These are phyloP conservation scores for Verruconis gallopava DNA, from an alignment of 2,329 filamentous ascomycete genomes.

Conservation along the genomic window DNA sequence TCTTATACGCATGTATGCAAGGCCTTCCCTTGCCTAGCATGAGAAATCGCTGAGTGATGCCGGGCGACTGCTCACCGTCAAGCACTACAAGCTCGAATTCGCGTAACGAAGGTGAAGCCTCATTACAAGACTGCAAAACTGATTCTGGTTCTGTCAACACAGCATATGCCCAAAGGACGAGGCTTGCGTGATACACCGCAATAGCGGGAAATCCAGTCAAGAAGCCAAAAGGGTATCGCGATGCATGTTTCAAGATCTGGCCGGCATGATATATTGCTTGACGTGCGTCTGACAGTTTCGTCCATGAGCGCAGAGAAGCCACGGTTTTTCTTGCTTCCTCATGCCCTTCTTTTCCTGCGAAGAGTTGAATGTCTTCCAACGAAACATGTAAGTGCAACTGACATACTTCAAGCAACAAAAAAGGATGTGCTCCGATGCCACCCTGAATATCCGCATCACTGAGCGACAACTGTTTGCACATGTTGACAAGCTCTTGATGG, in stretches of 20 bases:
- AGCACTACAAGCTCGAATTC: neutral
- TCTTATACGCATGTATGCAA: slow-evolving; percentile 1
- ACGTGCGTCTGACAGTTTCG: slow-evolving; percentile 40
- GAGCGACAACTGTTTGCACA: neutral
- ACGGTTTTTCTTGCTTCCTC: slow-evolving; percentile 50
- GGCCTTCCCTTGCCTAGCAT: neutral
- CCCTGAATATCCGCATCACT: neutral
- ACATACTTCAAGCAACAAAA: slow-evolving; percentile 36
- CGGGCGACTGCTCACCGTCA: neutral
- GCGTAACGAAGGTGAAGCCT: neutral
- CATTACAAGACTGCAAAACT: neutral
- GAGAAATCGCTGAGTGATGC: neutral
- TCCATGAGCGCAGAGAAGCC: slow-evolving; percentile 46
- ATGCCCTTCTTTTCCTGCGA: slow-evolving; percentile 54
- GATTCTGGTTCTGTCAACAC: slow-evolving; percentile 24
- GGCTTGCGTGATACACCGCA: slow-evolving; percentile 53
- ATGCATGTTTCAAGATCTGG: slow-evolving; percentile 48
- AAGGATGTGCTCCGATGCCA: slow-evolving; percentile 8
- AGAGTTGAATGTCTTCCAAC: slow-evolving; percentile 53
- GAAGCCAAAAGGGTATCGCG: slow-evolving; percentile 23
- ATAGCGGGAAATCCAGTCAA: slow-evolving; percentile 56
- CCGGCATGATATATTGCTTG: slow-evolving; percentile 55
- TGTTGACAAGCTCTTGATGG: neutral
- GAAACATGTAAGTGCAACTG: slow-evolving; percentile 53
- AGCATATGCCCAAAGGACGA: slow-evolving; percentile 58